phyloP scores from a whole-genome alignment of 2,329 filamentous ascomycete genomes.

The Exophiala bonariae region DNA sequence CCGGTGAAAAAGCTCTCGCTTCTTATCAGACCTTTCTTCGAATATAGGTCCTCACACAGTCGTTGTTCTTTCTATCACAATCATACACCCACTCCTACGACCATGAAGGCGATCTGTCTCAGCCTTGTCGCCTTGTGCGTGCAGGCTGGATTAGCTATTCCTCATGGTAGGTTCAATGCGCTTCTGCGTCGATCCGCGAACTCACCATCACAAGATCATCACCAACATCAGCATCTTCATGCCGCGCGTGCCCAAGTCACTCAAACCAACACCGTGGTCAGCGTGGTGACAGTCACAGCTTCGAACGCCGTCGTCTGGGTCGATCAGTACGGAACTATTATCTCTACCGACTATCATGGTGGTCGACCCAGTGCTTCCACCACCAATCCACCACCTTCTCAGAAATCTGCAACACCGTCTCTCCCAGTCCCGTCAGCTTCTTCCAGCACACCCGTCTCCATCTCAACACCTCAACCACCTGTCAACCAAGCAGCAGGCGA shows the following conservation, averaged over 20 bases:
- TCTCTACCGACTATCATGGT: slow-evolving; percentile 42
- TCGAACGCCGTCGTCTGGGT: slow-evolving; percentile 56
- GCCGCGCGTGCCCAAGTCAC: slow-evolving; percentile 10
- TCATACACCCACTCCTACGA: slow-evolving; percentile 12
- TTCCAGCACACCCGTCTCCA: slow-evolving; percentile 15
- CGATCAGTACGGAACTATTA: slow-evolving; percentile 55
- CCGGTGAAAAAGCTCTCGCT: slow-evolving; percentile 17
- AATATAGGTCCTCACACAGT: slow-evolving; percentile 14
- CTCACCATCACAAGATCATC: slow-evolving; percentile 17
- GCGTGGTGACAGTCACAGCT: slow-evolving; percentile 21
- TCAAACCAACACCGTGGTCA: slow-evolving; percentile 15
- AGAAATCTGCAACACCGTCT: too few relatives aligned
- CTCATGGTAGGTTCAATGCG: slow-evolving; percentile 19
- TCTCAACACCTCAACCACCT: too few relatives aligned
- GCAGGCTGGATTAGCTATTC: slow-evolving; percentile 19
- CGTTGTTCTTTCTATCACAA: not conserved
- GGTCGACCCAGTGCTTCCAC: slow-evolving; percentile 11
- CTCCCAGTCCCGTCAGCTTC: slow-evolving; percentile 5
- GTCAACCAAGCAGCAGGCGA: too few relatives aligned
- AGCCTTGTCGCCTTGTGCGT: slow-evolving; percentile 15
- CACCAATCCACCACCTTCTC: not conserved
- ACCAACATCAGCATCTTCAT: slow-evolving; percentile 18
- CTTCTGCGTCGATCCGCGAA: not conserved
- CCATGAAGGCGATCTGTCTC: slow-evolving; percentile 17
- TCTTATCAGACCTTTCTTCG: not conserved